These are phyloP conservation scores for Bertia moriformis DNA, from an alignment of 2,329 filamentous ascomycete genomes.

Conservation along the genomic window DNA sequence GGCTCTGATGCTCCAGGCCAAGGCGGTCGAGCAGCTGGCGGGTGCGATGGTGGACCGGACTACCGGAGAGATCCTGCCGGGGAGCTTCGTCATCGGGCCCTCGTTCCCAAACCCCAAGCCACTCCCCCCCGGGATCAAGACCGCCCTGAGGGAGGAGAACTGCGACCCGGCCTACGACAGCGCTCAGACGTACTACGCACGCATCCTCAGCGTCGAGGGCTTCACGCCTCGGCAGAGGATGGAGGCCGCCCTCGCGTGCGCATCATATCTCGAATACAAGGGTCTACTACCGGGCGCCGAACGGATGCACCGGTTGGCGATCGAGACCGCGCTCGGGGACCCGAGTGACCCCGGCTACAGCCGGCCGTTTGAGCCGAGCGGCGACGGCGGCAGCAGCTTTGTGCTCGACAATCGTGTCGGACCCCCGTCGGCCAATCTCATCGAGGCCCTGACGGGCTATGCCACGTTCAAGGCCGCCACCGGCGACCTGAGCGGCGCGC, in stretches of 20 bases:
- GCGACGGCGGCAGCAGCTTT: conserved; percentile 47
- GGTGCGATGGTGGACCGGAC: conserved; percentile 61
- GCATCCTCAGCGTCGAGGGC: conserved; percentile 66
- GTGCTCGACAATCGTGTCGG: conserved; percentile 38
- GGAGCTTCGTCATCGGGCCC: conserved; percentile 62
- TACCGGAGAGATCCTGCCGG: conserved; percentile 52
- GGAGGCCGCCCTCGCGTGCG: conserved; percentile 70
- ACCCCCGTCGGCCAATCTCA: conserved; percentile 56
- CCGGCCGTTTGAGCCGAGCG: conserved; percentile 15
- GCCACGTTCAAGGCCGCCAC: conserved; percentile 63
- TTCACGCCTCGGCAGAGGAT: conserved; percentile 65
- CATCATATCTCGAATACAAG: conserved; percentile 73
- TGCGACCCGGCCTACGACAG: conserved; percentile 54
- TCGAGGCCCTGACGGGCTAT: conserved; percentile 61
- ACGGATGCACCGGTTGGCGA: conserved; percentile 62
- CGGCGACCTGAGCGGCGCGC: conserved; percentile 50
- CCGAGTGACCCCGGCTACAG: too few species aligned
- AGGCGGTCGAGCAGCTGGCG: conserved; percentile 67
- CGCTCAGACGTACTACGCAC: conserved; percentile 68
- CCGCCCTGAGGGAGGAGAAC: conserved; percentile 62
- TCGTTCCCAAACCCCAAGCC: conserved; percentile 71
- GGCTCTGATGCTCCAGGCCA: conserved; percentile 62
- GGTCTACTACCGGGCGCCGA: conserved; percentile 46
- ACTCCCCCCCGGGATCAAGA: conserved; percentile 45
- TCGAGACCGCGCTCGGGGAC: conserved; percentile 33